Evolutionary conservation across 345 rosid species (phyloP).

Genomic region (Pugionium dolabratum): DNA sequence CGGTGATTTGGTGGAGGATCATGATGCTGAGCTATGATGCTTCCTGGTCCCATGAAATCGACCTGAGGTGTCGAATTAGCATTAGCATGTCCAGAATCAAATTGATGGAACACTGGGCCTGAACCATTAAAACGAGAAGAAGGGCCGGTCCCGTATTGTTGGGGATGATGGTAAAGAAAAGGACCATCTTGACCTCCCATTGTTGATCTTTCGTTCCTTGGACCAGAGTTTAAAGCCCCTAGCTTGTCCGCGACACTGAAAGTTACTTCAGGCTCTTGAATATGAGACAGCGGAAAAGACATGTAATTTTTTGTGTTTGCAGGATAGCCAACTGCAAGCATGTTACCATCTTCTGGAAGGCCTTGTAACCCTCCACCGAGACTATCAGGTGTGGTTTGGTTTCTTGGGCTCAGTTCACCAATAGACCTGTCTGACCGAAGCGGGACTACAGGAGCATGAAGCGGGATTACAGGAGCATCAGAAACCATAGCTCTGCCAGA

Average conservation of each 20-base stretch:
- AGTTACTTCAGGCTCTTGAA: constrained; percentile 52
- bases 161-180: constrained; percentile 50
- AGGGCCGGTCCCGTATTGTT: constrained; percentile 51
- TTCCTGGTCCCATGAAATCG: constrained; percentile 60
- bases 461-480: constrained; percentile 46
- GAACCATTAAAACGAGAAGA: constrained; percentile 60
- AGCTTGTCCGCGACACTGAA: constrained; percentile 61
- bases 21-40: constrained; percentile 47
- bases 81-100: constrained; percentile 64
- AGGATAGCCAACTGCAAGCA: constrained; percentile 47
- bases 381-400: constrained; percentile 52
- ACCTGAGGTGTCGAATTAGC: constrained; percentile 57
- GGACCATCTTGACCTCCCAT: constrained; percentile 57
- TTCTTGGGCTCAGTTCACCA: constrained; percentile 42
- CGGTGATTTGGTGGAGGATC: constrained; percentile 57
- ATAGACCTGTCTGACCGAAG: constrained; percentile 42
- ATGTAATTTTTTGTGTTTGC: constrained; percentile 37
- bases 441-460: constrained; percentile 46
- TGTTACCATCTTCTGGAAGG: constrained; percentile 47
- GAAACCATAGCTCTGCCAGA: constrained; percentile 46
- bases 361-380: constrained; percentile 45
- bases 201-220: constrained; percentile 55
- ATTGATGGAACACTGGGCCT: constrained; percentile 52
- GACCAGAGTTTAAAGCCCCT: constrained; percentile 58
- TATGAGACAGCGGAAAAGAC: constrained; percentile 47